Conservation (phyloP, 352 stramenopile species). For the Phytophthora aleatoria region DNA sequence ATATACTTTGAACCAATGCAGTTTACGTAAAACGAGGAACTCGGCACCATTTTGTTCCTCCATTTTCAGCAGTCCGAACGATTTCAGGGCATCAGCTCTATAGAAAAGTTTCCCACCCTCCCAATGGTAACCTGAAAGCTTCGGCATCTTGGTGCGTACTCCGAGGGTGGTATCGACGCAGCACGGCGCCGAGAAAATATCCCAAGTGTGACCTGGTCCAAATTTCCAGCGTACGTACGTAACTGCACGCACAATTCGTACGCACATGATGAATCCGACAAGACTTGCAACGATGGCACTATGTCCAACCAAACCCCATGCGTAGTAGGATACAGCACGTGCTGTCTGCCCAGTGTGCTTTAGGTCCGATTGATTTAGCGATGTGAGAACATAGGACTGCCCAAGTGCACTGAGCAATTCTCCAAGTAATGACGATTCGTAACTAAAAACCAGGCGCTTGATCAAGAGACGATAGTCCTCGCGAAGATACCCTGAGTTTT, state of each 20-base stretch:
- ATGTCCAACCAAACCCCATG: constrained; percentile 15
- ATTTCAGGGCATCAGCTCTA: constrained; percentile 12
- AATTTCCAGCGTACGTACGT: constrained; percentile 16
- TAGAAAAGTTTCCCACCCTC: constrained; percentile 13
- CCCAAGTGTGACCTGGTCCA: constrained; percentile 1
- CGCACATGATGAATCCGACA: constrained; percentile 6
- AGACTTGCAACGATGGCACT: constrained; percentile 6
- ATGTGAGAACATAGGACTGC: constrained; percentile 8
- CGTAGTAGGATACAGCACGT: constrained; percentile 10
- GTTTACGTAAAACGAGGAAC: constrained; percentile 19
- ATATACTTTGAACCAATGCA: constrained; percentile 18
- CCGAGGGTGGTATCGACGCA: constrained; percentile 20
- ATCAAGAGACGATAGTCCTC: neutral
- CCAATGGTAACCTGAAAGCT: constrained; percentile 16
- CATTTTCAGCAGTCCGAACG: constrained; percentile 28
- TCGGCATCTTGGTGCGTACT: constrained; percentile 13
- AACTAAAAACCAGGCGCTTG: neutral
- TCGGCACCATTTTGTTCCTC: constrained; percentile 15
- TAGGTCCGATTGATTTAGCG: constrained; percentile 10
- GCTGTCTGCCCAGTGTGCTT: neutral
- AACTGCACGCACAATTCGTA: constrained; percentile 8
- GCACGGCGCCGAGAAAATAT: constrained; percentile 10
- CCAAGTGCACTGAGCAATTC: neutral
- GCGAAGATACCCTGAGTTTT: neutral
- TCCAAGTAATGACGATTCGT: neutral